phyloP scores from a whole-genome alignment of 495 filamentous ascomycete genomes.

The Talaromyces borbonicus region DNA sequence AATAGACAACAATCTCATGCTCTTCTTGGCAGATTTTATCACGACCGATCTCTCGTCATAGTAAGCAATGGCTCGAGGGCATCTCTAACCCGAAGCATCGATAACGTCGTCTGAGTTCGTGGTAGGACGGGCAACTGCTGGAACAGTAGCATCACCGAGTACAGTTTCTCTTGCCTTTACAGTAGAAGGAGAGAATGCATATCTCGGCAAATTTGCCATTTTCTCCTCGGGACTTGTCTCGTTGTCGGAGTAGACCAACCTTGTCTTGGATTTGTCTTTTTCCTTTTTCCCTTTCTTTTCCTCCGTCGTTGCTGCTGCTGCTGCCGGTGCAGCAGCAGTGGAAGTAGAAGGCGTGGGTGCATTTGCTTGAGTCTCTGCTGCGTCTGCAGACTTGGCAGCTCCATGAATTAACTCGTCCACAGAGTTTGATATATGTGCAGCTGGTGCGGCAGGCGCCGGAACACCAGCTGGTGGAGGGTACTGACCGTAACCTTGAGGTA shows the following conservation, averaged over 20 bases:
- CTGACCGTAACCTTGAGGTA: slow-evolving; percentile 20
- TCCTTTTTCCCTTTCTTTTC: slow-evolving; percentile 55
- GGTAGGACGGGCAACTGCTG: slow-evolving; percentile 25
- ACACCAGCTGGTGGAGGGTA: slow-evolving; percentile 30
- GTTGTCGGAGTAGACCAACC: slow-evolving; percentile 70
- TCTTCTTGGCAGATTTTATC: too few species aligned
- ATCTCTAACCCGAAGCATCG: slow-evolving; percentile 24
- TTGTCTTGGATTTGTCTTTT: slow-evolving; percentile 61
- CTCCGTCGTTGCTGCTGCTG: slow-evolving; percentile 22
- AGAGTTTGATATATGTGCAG: slow-evolving; percentile 33
- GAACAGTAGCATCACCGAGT: slow-evolving; percentile 28
- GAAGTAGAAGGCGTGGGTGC: too few species aligned
- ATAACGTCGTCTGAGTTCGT: slow-evolving; percentile 27
- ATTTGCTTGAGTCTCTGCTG: slow-evolving; percentile 11
- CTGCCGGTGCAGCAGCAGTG: too few species aligned
- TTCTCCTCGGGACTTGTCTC: slow-evolving; percentile 79
- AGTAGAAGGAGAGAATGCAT: slow-evolving; percentile 54
- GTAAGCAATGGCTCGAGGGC: too few species aligned
- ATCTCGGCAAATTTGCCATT: slow-evolving; percentile 69
- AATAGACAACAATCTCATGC: too few species aligned
- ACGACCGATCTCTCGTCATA: too few species aligned
- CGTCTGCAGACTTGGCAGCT: slow-evolving; percentile 38
- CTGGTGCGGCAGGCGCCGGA: slow-evolving; percentile 14
- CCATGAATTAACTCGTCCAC: slow-evolving; percentile 55
- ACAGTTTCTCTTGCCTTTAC: slow-evolving; percentile 18